Conservation (phyloP, 225 moss, liverwort and hornwort species). For the Pseudisothecium myosuroides region DNA sequence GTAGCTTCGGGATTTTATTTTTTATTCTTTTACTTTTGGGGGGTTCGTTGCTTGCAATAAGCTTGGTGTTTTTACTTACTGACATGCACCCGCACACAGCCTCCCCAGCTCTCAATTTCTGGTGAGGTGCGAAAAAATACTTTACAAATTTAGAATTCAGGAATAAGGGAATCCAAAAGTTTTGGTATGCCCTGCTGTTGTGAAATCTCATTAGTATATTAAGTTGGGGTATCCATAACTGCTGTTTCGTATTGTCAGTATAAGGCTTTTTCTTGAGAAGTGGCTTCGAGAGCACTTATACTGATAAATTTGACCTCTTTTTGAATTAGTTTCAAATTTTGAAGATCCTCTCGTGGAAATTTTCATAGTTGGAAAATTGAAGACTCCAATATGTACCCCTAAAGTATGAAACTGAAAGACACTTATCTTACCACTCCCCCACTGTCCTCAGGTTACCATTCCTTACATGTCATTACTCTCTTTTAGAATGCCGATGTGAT, state of each 20-base stretch:
- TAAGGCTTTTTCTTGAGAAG: background rate
- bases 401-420: background rate
- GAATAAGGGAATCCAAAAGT: background rate
- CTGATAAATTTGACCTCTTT: background rate
- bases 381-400: background rate
- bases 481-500: background rate
- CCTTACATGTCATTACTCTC: too few relatives aligned
- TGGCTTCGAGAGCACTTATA: too few relatives aligned
- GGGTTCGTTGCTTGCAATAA: background rate
- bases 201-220: background rate
- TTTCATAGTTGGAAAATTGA: background rate
- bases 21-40: too few relatives aligned
- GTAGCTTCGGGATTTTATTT: background rate
- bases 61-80: too few relatives aligned
- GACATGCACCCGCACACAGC: background rate
- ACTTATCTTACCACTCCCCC: background rate
- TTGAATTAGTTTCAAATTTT: background rate
- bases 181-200: background rate
- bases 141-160: background rate
- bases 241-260: background rate
- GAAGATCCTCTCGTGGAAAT: background rate
- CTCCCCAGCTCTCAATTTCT: background rate
- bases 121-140: background rate
- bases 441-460: background rate
- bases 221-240: background rate